Evolutionary conservation across 2,329 filamentous ascomycete species (phyloP).

Genomic region (Colletotrichum musae): DNA sequence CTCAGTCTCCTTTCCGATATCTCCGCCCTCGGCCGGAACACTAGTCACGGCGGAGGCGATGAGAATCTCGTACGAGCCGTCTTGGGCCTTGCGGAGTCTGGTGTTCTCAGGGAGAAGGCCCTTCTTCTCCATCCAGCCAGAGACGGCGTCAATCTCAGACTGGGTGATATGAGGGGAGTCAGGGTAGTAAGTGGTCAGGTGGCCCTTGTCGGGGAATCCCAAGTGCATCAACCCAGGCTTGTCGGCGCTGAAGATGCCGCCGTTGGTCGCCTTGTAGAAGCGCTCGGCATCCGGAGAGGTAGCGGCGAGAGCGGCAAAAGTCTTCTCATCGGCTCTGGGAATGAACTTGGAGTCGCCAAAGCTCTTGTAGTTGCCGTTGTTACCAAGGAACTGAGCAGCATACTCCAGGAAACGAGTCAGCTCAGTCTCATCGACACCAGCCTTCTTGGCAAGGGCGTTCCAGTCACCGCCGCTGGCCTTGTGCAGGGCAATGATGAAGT

Average conservation of each 20-base stretch:
- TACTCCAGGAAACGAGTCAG: conserved; percentile 82
- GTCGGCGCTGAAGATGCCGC: conserved; percentile 79
- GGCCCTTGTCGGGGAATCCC: conserved; percentile 80
- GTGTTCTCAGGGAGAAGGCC: conserved; percentile 83
- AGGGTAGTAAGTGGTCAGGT: conserved; percentile 88
- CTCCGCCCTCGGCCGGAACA: conserved; percentile 74
- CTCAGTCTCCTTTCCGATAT: conserved; percentile 76
- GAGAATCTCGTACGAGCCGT: conserved; percentile 78
- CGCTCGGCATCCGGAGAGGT: conserved; percentile 72
- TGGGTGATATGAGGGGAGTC: conserved; percentile 82
- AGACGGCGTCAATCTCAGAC: conserved; percentile 79
- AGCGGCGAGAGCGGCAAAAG: conserved; percentile 75
- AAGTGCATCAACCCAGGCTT: conserved; percentile 79
- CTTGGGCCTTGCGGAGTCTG: conserved; percentile 76
- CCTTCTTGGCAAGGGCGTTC: conserved; percentile 75
- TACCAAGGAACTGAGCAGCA: conserved; percentile 83
- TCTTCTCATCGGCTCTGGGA: conserved; percentile 76
- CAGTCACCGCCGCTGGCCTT: conserved; percentile 78
- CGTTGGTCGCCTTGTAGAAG: conserved; percentile 77
- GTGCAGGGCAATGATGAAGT: conserved; percentile 83
- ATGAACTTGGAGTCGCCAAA: conserved; percentile 90
- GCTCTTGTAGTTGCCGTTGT: conserved; percentile 88
- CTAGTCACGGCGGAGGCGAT: conserved; percentile 78
- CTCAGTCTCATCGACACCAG: conserved; percentile 74
- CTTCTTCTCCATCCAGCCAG: conserved; percentile 81